phyloP scores from a whole-genome alignment of 2,329 filamentous ascomycete species.

The Calonectria leucothoes region DNA sequence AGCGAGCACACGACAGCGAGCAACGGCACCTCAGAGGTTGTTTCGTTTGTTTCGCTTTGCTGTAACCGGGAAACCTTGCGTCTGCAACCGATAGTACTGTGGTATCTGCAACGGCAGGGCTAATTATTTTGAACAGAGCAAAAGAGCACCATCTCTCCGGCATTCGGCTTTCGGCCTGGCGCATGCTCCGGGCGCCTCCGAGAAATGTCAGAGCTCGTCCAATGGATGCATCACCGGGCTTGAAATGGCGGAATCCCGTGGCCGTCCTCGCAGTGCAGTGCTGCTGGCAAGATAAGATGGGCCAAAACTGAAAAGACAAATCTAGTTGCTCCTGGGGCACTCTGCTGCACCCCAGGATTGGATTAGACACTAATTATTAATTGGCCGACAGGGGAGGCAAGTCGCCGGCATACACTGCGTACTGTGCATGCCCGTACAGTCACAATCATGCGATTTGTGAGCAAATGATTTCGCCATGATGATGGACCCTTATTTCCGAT shows the following conservation, averaged over 20 bases:
- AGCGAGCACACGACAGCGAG: slow-evolving; percentile 4
- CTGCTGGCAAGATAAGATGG: neutral
- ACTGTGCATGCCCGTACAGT: neutral
- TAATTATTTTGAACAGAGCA: neutral
- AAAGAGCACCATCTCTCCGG: neutral
- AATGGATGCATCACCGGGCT: neutral
- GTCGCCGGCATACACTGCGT: neutral
- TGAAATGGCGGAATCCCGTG: neutral
- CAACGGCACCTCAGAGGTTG: neutral
- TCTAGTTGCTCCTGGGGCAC: slow-evolving; percentile 18
- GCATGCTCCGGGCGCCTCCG: neutral
- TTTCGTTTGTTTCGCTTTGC: neutral
- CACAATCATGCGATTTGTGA: slow-evolving; percentile 18
- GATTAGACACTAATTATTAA: slow-evolving; percentile 16
- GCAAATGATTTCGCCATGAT: neutral
- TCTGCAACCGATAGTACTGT: neutral
- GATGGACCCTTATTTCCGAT: slow-evolving; percentile 21
- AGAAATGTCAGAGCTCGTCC: neutral
- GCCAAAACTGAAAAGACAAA: neutral
- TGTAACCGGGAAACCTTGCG: neutral
- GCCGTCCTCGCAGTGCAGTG: neutral
- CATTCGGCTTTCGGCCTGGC: neutral
- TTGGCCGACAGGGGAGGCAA: neutral
- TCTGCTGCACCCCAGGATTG: slow-evolving; percentile 35
- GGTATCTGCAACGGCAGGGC: neutral